A percentile compares a stretch with the other conserved stretches of the same genome.
Evolutionary conservation across 768 basidiomycete species (phyloP).

Genomic region (Ramaria sp.): DNA sequence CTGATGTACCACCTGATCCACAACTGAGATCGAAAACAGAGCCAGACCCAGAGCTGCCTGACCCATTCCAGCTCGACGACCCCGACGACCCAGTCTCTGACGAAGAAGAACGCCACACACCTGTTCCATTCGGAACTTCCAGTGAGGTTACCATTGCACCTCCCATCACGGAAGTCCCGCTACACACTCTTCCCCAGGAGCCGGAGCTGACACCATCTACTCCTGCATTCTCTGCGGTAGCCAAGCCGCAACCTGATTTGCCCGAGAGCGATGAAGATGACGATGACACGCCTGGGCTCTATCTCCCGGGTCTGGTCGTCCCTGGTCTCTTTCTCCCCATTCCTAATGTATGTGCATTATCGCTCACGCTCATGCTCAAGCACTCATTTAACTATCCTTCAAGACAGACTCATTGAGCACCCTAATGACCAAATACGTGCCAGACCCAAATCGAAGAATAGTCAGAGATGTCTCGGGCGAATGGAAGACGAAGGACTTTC

Average conservation of each 20-base stretch:
- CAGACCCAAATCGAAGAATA: conserved; percentile 65
- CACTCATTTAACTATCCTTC: conserved; percentile 9
- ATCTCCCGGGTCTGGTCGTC: conserved; percentile 56
- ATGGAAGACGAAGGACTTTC: conserved; percentile 61
- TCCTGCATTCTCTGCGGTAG: background rate
- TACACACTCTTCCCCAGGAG: background rate
- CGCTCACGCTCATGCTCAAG: conserved; percentile 36
- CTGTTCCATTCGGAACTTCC: background rate
- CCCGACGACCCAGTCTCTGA: conserved; percentile 1
- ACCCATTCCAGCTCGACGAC: conserved; percentile 6
- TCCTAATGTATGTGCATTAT: conserved; percentile 65
- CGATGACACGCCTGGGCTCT: conserved; percentile 23
- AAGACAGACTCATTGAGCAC: conserved; percentile 79
- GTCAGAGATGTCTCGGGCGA: conserved; percentile 64
- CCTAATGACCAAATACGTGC: conserved; percentile 75
- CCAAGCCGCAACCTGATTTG: background rate
- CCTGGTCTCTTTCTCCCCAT: conserved; percentile 84
- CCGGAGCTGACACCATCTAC: background rate
- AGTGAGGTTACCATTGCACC: background rate
- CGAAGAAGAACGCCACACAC: background rate
- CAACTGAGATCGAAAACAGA: background rate
- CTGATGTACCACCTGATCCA: background rate
- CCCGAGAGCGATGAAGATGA: conserved; percentile 2
- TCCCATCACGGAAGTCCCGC: conserved; percentile 3
- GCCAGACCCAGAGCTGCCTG: conserved; percentile 1